These are phyloP conservation scores for Kuraishia molischiana DNA, from an alignment of 805 yeast species.

Conservation along the genomic window DNA sequence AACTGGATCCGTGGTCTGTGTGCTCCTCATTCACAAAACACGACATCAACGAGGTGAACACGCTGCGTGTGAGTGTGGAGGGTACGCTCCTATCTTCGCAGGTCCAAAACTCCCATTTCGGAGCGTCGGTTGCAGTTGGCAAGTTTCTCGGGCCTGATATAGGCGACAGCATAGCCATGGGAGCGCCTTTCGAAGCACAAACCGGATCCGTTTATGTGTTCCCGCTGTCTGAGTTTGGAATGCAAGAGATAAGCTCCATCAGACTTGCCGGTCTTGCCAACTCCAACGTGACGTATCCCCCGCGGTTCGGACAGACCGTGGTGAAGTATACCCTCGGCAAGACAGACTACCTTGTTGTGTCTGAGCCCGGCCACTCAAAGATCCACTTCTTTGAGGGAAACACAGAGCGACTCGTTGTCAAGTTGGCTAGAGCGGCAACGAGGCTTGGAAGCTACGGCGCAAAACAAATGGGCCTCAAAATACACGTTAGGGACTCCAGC, in stretches of 20 bases:
- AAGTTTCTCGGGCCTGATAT: constrained; percentile 25
- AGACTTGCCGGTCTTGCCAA: not conserved
- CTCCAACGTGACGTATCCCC: constrained; percentile 14
- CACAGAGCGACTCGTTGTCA: constrained; percentile 8
- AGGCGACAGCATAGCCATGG: constrained; percentile 31
- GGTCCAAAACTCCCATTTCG: constrained; percentile 31
- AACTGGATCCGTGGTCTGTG: constrained; percentile 21
- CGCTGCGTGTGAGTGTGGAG: no score
- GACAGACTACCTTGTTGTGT: constrained; percentile 28
- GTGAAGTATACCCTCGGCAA: constrained; percentile 17
- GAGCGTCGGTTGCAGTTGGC: constrained; percentile 32
- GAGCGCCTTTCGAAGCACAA: constrained; percentile 37
- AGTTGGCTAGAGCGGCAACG: constrained; percentile 14
- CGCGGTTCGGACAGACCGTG: constrained; percentile 33
- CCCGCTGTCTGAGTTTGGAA: constrained; percentile 19
- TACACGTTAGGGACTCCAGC: constrained; percentile 22
- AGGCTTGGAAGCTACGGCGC: constrained; percentile 28
- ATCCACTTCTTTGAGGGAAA: constrained; percentile 26
- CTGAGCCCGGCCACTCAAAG: constrained; percentile 42
- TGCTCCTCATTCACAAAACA: constrained; percentile 18
- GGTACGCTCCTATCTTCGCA: constrained; percentile 7
- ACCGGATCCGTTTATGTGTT: constrained; percentile 35
- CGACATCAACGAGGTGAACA: not conserved
- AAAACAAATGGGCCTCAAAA: constrained; percentile 30
- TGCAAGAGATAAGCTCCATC: not conserved